phyloP scores from a whole-genome alignment of 768 basidiomycete species.

The Suillus bovinus region DNA sequence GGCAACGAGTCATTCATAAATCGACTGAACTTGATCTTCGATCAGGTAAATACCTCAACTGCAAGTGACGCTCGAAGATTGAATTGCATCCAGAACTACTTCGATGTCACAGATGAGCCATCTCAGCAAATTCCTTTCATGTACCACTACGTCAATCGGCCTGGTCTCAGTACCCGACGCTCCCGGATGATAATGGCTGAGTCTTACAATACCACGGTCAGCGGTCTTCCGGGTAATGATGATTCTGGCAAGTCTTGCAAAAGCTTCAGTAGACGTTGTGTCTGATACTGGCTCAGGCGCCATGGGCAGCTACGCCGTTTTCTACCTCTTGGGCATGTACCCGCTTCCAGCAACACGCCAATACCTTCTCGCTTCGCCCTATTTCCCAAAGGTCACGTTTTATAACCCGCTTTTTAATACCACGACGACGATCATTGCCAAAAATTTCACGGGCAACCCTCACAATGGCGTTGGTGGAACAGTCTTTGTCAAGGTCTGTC shows the following conservation, averaged over 20 bases:
- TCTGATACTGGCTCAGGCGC: slow-evolving; percentile 36
- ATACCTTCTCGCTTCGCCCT: slow-evolving; percentile 60
- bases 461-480: slow-evolving; percentile 49
- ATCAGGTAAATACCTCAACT: slow-evolving; percentile 36
- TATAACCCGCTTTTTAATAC: slow-evolving; percentile 57
- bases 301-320: slow-evolving; percentile 62
- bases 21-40: slow-evolving; percentile 58
- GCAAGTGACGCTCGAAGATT: neutral
- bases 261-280: neutral
- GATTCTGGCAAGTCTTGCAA: slow-evolving; percentile 36
- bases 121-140: slow-evolving; percentile 70
- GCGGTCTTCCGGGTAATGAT: slow-evolving; percentile 66
- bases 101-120: slow-evolving; percentile 64
- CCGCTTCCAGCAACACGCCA: slow-evolving; percentile 63
- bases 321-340: slow-evolving; percentile 61
- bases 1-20: slow-evolving; percentile 53
- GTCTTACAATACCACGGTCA: slow-evolving; percentile 55
- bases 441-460: slow-evolving; percentile 55
- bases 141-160: slow-evolving; percentile 67
- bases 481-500: slow-evolving; percentile 56
- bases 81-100: slow-evolving; percentile 45
- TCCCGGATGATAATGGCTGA: slow-evolving; percentile 55
- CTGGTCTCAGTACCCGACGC: slow-evolving; percentile 57
- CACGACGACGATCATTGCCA: slow-evolving; percentile 54
- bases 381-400: slow-evolving; percentile 61